These are phyloP conservation scores for Aureobasidium sp. DNA, from an alignment of 2,329 filamentous ascomycete species.

Conservation along the genomic window DNA sequence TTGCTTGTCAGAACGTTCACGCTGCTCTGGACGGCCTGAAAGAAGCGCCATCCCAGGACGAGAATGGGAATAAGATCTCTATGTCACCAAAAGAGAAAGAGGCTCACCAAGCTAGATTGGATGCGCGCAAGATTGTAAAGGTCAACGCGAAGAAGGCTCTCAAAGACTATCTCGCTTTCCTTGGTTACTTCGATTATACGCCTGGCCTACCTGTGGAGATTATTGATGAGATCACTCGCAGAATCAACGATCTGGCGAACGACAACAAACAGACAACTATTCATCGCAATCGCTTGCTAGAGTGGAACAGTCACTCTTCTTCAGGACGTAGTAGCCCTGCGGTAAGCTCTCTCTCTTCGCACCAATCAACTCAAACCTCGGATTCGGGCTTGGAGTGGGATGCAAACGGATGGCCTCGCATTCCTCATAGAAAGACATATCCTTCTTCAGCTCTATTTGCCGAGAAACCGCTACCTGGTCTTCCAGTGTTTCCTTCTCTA, in stretches of 20 bases:
- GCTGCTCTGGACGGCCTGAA: constrained; percentile 46
- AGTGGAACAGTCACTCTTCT: constrained; percentile 19
- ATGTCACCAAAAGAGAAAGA: constrained; percentile 22
- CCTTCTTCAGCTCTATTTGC: constrained; percentile 62
- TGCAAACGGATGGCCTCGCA: constrained; percentile 38
- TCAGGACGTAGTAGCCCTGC: constrained; percentile 17
- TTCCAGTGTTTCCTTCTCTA: constrained; percentile 59
- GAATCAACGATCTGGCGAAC: constrained; percentile 51
- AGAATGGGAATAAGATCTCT: neutral
- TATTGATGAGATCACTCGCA: constrained; percentile 51
- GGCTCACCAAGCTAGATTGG: constrained; percentile 37
- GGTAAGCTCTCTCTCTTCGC: constrained; percentile 40
- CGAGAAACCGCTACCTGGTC: constrained; percentile 55
- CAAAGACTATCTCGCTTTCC: constrained; percentile 65
- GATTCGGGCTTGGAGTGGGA: constrained; percentile 24
- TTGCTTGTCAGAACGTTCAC: constrained; percentile 61
- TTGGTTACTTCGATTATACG: constrained; percentile 72
- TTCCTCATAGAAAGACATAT: constrained; percentile 46
- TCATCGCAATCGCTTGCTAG: constrained; percentile 26
- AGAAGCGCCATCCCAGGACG: constrained; percentile 30
- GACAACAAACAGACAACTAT: constrained; percentile 29
- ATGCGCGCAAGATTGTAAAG: constrained; percentile 63
- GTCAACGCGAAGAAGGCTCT: constrained; percentile 68
- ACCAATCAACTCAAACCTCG: constrained; percentile 25
- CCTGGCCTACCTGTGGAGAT: constrained; percentile 58